Evolutionary conservation across 2,329 filamentous ascomycete species (phyloP).

Genomic region (Xylariaceae sp.): DNA sequence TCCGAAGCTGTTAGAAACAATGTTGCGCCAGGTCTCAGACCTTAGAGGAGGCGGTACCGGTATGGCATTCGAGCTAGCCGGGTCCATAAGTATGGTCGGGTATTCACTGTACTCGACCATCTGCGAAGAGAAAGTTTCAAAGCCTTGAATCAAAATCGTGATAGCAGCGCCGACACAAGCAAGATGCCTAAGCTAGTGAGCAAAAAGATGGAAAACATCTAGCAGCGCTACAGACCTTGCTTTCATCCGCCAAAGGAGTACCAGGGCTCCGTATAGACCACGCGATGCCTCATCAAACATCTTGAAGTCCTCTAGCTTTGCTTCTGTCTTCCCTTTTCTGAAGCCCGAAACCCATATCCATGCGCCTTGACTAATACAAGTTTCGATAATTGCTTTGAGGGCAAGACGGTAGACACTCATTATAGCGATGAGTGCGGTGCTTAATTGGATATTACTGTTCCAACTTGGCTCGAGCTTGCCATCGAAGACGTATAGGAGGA

Average conservation of each 20-base stretch:
- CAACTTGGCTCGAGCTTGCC: constrained; percentile 40
- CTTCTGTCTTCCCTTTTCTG: constrained; percentile 40
- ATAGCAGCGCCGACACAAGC: constrained; percentile 48
- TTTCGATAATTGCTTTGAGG: constrained; percentile 45
- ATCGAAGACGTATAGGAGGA: constrained; percentile 42
- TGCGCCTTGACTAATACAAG: constrained; percentile 45
- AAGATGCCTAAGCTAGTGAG: constrained; percentile 39
- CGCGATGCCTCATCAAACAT: constrained; percentile 47
- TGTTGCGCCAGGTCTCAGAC: constrained; percentile 45
- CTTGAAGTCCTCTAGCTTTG: constrained; percentile 46
- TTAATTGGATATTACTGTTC: constrained; percentile 38
- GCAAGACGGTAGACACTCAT: constrained; percentile 46
- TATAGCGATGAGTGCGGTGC: constrained; percentile 46
- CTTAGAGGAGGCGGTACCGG: constrained; percentile 39
- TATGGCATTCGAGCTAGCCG: constrained; percentile 22
- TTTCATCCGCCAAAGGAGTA: constrained; percentile 45
- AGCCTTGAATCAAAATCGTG: constrained; percentile 44
- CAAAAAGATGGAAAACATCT: background rate
- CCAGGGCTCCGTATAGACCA: constrained; percentile 44
- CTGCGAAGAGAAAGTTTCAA: constrained; percentile 49
- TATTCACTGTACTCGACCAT: constrained; percentile 44
- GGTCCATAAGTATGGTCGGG: constrained; percentile 31
- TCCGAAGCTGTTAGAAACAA: constrained; percentile 33
- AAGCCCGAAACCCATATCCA: constrained; percentile 49
- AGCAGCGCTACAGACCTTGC: constrained; percentile 37